Conservation (phyloP, 495 filamentous ascomycete species). For the Aspergillus ellipticus region DNA sequence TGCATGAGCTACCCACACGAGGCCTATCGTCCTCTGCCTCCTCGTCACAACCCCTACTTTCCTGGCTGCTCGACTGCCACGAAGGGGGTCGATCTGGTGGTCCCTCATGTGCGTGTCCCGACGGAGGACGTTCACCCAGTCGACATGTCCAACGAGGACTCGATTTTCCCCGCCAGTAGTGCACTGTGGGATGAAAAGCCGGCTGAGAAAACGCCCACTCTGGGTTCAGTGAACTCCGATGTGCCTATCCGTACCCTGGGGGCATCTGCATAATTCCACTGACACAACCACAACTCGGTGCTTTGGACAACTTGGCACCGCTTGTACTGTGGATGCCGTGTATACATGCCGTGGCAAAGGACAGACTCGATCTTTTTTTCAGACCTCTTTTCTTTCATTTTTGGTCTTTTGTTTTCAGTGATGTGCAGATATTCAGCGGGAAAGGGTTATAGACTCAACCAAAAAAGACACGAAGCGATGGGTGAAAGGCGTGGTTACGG, state of each 20-base stretch:
- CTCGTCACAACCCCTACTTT: constrained; percentile 41
- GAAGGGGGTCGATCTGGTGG: constrained; percentile 43
- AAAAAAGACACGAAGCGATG: constrained; percentile 14
- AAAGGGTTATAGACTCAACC: constrained; percentile 3
- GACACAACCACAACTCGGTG: too few relatives aligned
- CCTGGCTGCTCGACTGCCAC: constrained; percentile 24
- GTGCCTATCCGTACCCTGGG: not conserved
- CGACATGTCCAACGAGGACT: constrained; percentile 21
- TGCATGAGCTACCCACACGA: constrained; percentile 34
- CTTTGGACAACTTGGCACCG: too few relatives aligned
- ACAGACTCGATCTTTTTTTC: not conserved
- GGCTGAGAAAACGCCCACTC: constrained; percentile 12
- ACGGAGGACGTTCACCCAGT: constrained; percentile 16
- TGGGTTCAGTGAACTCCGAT: constrained; percentile 8
- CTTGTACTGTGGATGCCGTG: too few relatives aligned
- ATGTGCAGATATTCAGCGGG: not conserved
- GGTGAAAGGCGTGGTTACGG: constrained; percentile 14
- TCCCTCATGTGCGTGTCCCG: constrained; percentile 30
- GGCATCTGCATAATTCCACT: not conserved
- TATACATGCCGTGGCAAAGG: not conserved
- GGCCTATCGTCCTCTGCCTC: constrained; percentile 37
- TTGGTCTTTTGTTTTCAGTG: constrained; percentile 2
- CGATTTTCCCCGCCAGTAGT: constrained; percentile 33
- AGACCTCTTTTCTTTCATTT: not conserved
- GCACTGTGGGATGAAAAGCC: constrained; percentile 28